Percentiles rank a stretch among this genome's conserved stretches.
Conservation (phyloP, 768 basidiomycete species). For the Lactarius vividus region DNA sequence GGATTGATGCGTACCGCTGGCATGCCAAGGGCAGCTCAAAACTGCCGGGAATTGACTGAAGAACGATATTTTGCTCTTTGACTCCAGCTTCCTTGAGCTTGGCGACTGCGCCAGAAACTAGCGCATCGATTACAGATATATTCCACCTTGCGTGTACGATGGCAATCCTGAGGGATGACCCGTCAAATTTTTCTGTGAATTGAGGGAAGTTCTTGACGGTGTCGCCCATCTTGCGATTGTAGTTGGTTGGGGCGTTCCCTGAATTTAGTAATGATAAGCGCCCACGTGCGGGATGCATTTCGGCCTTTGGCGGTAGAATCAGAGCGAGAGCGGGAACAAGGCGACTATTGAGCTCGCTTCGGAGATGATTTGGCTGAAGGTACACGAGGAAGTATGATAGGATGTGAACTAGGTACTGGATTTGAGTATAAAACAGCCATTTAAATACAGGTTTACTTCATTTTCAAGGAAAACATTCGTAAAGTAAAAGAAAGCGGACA, state of each 20-base stretch:
- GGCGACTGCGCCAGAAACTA: conserved; percentile 72
- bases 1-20: conserved; percentile 57
- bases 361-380: no score
- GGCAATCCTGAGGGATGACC: conserved; percentile 76
- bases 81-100: conserved; percentile 87
- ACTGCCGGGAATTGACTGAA: conserved; percentile 91
- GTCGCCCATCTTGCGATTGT: conserved; percentile 17
- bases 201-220: conserved; percentile 78
- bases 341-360: no score
- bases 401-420: no score
- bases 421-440: no score
- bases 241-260: neutral
- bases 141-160: conserved; percentile 99
- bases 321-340: no score
- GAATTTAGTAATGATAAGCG: neutral
- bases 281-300: neutral
- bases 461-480: no score
- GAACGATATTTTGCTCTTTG: conserved; percentile 82
- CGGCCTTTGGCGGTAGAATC: no score
- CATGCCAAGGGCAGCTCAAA: conserved; percentile 89
- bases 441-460: no score
- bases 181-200: conserved; percentile 65
- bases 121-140: conserved; percentile 76
- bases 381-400: no score
- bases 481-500: no score